phyloP scores from a whole-genome alignment of 2,329 filamentous ascomycete genomes.

The Grosmannia penicillata region DNA sequence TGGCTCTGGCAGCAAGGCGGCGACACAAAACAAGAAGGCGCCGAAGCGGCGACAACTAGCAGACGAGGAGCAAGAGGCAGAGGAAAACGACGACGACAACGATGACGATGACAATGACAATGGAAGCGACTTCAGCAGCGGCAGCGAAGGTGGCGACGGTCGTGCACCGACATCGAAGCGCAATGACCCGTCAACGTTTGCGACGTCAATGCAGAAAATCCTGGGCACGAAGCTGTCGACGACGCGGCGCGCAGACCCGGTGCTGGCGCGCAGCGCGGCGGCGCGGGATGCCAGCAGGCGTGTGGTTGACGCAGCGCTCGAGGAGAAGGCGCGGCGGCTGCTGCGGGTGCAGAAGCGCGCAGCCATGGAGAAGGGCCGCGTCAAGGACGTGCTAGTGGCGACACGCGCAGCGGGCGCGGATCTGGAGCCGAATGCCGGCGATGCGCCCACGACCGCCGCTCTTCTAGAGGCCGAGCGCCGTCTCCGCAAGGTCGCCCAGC shows the following conservation, averaged over 20 bases:
- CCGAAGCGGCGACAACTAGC: constrained; percentile 6
- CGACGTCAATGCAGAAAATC: constrained; percentile 86
- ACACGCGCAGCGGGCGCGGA: constrained; percentile 12
- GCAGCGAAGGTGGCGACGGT: neutral
- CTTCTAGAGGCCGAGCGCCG: constrained; percentile 60
- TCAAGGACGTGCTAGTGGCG: constrained; percentile 67
- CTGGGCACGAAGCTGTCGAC: constrained; percentile 75
- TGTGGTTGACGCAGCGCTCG: constrained; percentile 61
- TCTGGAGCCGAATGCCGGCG: constrained; percentile 5
- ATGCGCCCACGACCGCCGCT: constrained; percentile 33
- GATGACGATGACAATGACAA: constrained; percentile 14
- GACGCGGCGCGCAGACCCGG: constrained; percentile 71
- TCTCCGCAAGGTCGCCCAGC: constrained; percentile 75
- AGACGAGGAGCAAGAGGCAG: constrained; percentile 26
- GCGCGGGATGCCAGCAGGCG: constrained; percentile 60
- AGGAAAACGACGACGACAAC: constrained; percentile 18
- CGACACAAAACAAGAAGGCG: no score
- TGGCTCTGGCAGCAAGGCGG: no score
- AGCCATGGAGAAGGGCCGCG: constrained; percentile 71
- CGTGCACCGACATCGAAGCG: constrained; percentile 52
- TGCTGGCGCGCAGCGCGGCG: constrained; percentile 69
- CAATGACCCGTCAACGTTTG: constrained; percentile 83
- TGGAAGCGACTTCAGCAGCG: constrained; percentile 10
- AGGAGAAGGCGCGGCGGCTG: constrained; percentile 65
- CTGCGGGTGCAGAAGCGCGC: constrained; percentile 67